These are phyloP conservation scores for Cajanus cajan DNA, from an alignment of 306 rosid genomes.

Conservation along the genomic window DNA sequence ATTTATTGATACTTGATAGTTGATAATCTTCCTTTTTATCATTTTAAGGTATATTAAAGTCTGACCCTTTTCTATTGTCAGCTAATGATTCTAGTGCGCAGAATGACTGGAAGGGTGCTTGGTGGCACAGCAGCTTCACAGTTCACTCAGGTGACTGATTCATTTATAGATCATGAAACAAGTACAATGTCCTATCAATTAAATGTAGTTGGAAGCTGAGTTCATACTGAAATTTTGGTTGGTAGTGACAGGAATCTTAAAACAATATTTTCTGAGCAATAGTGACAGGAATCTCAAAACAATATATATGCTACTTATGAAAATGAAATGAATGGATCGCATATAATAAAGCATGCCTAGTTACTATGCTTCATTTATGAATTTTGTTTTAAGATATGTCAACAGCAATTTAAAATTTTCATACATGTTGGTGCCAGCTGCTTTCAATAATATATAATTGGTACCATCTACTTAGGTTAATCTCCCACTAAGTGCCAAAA, in stretches of 20 bases:
- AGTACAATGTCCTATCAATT: not conserved
- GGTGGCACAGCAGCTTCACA: conserved; percentile 95
- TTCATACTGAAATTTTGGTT: conserved; percentile 21
- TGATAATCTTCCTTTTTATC: not conserved
- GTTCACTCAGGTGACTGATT: conserved; percentile 71
- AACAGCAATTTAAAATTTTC: conserved; percentile 1
- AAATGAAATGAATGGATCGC: conserved; percentile 6
- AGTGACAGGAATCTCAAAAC: conserved; percentile 11
- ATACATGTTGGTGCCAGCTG: not conserved
- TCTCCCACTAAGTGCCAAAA: conserved; percentile 28
- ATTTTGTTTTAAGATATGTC: conserved; percentile 4
- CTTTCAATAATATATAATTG: conserved; percentile 20
- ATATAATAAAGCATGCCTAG: not conserved
- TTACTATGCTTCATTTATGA: not conserved
- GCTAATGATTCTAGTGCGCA: conserved; percentile 85
- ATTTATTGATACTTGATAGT: not conserved
- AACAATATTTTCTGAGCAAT: conserved; percentile 12
- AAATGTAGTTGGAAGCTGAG: conserved; percentile 15
- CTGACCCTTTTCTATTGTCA: conserved; percentile 37
- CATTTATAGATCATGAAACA: not conserved
- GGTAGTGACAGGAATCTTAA: not conserved
- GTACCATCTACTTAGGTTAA: conserved; percentile 6
- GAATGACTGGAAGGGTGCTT: conserved; percentile 96
- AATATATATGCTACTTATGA: not conserved
- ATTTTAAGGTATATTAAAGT: conserved; percentile 10